These are phyloP conservation scores for Byssothecium circinans DNA, from an alignment of 2,329 filamentous ascomycete species.

Conservation along the genomic window DNA sequence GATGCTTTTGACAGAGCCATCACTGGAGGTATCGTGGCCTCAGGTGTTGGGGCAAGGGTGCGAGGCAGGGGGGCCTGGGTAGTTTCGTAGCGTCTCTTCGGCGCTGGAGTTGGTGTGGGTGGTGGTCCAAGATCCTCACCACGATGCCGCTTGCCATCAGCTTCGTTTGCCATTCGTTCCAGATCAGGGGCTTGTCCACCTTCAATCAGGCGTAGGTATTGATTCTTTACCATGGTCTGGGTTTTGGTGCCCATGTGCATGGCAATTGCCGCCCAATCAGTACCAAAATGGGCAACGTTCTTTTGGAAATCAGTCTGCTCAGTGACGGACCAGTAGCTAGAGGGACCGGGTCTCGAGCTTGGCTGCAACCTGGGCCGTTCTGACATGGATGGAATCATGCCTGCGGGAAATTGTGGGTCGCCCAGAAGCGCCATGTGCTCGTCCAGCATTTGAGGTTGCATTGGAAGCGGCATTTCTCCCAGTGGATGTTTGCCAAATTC, in stretches of 20 bases:
- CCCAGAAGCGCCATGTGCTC: conserved; percentile 27
- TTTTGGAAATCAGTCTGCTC: conserved; percentile 77
- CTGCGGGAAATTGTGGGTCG: conserved; percentile 23
- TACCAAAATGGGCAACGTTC: conserved; percentile 73
- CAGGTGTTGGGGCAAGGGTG: conserved; percentile 50
- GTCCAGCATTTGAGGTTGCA: conserved; percentile 27
- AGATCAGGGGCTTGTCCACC: conserved; percentile 47
- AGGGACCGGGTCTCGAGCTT: conserved; percentile 61
- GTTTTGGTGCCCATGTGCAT: conserved; percentile 82
- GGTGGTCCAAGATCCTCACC: conserved; percentile 53
- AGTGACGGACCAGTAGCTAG: conserved; percentile 85
- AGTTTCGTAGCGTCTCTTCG: conserved; percentile 52
- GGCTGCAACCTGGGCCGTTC: conserved; percentile 38
- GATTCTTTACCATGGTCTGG: conserved; percentile 71
- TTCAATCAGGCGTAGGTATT: conserved; percentile 51
- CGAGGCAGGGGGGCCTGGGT: conserved; percentile 43
- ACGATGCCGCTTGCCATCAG: conserved; percentile 45
- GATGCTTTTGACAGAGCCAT: conserved; percentile 42
- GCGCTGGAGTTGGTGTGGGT: conserved; percentile 52
- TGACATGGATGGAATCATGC: conserved; percentile 32
- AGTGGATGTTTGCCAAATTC: conserved; percentile 31
- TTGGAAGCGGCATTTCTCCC: conserved; percentile 31
- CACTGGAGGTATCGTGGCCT: conserved; percentile 34
- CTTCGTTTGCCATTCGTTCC: conserved; percentile 45
- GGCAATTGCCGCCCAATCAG: conserved; percentile 75